These are phyloP conservation scores for Sclerotinia subarctica DNA, from an alignment of 2,329 filamentous ascomycete genomes.

Conservation along the genomic window DNA sequence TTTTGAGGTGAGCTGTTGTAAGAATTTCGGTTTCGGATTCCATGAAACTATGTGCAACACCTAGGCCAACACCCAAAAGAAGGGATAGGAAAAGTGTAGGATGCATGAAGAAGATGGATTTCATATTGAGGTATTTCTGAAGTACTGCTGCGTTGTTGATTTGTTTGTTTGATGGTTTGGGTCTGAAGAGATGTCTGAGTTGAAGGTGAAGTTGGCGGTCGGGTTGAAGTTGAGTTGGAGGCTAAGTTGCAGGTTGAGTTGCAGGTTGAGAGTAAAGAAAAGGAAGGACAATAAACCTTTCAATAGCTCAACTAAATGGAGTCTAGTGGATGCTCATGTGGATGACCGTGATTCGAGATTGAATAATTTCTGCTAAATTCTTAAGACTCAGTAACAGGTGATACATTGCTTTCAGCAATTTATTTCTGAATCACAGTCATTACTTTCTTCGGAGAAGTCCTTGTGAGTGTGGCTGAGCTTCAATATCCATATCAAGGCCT, in stretches of 20 bases:
- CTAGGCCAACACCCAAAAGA: neutral
- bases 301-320: neutral
- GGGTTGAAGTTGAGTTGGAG: neutral
- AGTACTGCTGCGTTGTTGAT: neutral
- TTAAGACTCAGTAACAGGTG: neutral
- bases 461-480: neutral
- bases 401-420: neutral
- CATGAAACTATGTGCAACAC: neutral
- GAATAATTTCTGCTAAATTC: neutral
- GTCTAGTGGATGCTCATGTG: too few relatives aligned
- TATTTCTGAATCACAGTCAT: neutral
- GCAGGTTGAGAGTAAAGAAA: neutral
- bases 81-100: neutral
- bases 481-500: neutral
- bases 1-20: neutral
- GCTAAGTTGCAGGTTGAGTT: neutral
- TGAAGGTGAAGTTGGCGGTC: neutral
- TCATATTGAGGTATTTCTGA: neutral
- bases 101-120: neutral
- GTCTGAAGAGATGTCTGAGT: neutral
- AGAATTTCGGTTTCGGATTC: neutral
- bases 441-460: neutral
- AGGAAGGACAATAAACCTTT: neutral
- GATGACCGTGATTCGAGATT: neutral
- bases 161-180: neutral